A percentile compares a stretch with the other conserved stretches of the same genome.
These are phyloP conservation scores for Microglena sp. DNA, from an alignment of 139 green algal genomes.

Conservation along the genomic window DNA sequence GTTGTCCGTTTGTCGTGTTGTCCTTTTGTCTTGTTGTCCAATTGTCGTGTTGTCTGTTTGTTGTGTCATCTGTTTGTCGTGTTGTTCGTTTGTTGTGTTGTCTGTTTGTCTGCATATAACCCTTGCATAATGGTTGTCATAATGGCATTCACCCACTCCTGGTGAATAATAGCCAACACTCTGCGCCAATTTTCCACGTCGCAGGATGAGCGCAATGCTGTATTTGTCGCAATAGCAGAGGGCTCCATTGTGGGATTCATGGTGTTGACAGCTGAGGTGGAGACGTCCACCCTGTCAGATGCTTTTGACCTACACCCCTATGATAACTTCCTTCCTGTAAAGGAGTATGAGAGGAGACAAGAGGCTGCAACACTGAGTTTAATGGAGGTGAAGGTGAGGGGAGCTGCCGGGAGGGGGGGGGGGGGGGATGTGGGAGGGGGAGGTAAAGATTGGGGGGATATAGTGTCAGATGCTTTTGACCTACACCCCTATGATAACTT, in stretches of 20 bases:
- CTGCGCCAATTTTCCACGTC: no score
- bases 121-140: no score
- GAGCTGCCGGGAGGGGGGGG: conserved; percentile 11
- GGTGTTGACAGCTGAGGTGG: conserved; percentile 39
- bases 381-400: not conserved
- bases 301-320: conserved; percentile 54
- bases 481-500: conserved; percentile 49
- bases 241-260: conserved; percentile 37
- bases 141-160: no score
- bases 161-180: no score
- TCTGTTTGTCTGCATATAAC: no score
- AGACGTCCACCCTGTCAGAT: conserved; percentile 30
- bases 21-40: no score
- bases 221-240: conserved; percentile 41
- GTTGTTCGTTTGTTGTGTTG: no score
- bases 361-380: no score
- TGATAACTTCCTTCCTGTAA: conserved; percentile 45
- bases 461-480: conserved; percentile 40
- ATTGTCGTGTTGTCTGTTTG: no score
- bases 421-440: not conserved
- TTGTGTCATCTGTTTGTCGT: no score
- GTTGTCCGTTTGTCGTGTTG: no score
- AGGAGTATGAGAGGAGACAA: conserved; percentile 31
- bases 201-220: conserved; percentile 35
- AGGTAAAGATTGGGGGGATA: not conserved